Base-by-base conservation (phyloP, 169 alveolate genomes). In the Plasmodium relictum region DNA sequence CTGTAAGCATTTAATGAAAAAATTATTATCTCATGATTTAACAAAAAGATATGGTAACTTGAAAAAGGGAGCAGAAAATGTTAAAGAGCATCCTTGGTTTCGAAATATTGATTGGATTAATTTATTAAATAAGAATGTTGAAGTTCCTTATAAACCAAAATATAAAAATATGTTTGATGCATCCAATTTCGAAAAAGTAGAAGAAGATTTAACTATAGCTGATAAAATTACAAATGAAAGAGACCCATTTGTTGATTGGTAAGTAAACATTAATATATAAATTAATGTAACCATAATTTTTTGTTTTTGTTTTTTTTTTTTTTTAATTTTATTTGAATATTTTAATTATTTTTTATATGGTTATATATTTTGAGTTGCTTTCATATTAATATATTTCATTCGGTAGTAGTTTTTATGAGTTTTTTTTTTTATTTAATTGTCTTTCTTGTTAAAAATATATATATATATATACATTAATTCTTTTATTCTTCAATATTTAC, bases 21-120 rank as follows among this genome's bases (percentile, higher is more conserved):
- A 97, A 87, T 94, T 98, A 31, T 94, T 98, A 24, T 95, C 97
- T 48, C 96, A 97, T 16, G 99, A 98, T 73, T 95, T 98, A 66
- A 92, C 98, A 76, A 97, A 98, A 95, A 94, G 99, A 50, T 97
- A 95, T 89, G 99, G 99, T 22, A 97, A 97, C 88, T 94, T 98
- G 70, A 96, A 97, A 92, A 97, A 96, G 20, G 99, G 99, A 20
- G 98, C 96, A 39, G 95, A 96, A 2, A 99, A 97, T 87, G 97
- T 98, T 61, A 98, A 97, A 71, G 94, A 94, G 39, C 97, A 96
- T 88, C 92, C 95, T 31, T 98, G 98, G 98, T 96, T 95, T 74
- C 91, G 93, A 63, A 85, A 93, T 42, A 87, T 95, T 59, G 97
- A 97, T 68, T 97, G 97, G 97, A 88, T 90, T 37, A 88, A 92